phyloP scores from a whole-genome alignment of 108 stramenopile genomes.

The Nitzschia palea region DNA sequence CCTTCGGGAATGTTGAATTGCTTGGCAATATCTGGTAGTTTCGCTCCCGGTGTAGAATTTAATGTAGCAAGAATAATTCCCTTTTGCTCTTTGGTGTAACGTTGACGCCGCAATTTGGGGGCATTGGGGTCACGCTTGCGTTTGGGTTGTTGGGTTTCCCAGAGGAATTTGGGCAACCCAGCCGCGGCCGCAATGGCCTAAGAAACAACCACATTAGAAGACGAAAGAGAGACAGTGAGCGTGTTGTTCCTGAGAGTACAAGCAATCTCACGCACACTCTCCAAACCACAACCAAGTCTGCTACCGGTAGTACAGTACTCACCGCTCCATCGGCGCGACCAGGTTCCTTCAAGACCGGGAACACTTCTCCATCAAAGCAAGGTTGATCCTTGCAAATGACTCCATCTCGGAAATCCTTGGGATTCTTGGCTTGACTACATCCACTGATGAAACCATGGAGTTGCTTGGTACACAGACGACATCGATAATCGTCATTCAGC shows the following conservation, averaged over 20 bases:
- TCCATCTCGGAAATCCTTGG: slow-evolving; percentile 23
- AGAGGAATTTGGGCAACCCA: slow-evolving; percentile 24
- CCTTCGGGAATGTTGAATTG: slow-evolving; percentile 27
- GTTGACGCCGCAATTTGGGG: slow-evolving; percentile 19
- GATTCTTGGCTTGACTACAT: slow-evolving; percentile 13
- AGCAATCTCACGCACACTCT: too few relatives aligned
- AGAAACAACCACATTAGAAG: too few relatives aligned
- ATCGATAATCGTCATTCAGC: slow-evolving; percentile 16
- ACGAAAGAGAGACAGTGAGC: too few relatives aligned
- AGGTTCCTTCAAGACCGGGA: slow-evolving; percentile 1
- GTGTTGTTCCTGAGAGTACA: too few relatives aligned
- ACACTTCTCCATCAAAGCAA: background rate
- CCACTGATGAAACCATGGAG: slow-evolving; percentile 25
- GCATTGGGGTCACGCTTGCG: slow-evolving; percentile 17
- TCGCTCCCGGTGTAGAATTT: slow-evolving; percentile 9
- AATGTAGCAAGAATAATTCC: background rate
- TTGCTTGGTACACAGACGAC: slow-evolving; percentile 12
- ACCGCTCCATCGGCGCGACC: slow-evolving; percentile 14
- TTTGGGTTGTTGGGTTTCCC: slow-evolving; percentile 25
- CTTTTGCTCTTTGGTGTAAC: slow-evolving; percentile 24
- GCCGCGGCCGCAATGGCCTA: slow-evolving; percentile 13
- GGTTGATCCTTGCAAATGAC: slow-evolving; percentile 24
- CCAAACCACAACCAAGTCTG: too few relatives aligned
- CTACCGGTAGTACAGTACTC: background rate
- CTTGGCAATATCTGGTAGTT: slow-evolving; percentile 22